Base-by-base conservation (phyloP, 2,329 filamentous ascomycete genomes). In the Paracoccidioides brasiliensis region DNA sequence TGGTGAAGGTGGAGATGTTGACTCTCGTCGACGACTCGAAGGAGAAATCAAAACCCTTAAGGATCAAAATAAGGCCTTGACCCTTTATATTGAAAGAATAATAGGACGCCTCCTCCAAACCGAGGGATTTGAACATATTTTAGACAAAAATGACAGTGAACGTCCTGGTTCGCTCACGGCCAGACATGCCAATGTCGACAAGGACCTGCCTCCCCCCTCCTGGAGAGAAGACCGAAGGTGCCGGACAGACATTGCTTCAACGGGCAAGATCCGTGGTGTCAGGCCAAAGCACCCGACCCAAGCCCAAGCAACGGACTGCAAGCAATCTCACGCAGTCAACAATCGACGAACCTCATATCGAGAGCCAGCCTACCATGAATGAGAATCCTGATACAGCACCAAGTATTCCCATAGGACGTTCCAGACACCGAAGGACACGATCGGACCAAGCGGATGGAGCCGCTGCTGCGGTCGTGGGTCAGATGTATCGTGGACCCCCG, bases 61-160 rank as follows among this genome's bases (percentile, higher is more conserved):
- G 73, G 91, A 95, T 69, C 85, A 95, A 75, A 97, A 98, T 77
- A 97, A 97, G 76, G 93, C 93, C 35, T 78, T 98, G 63, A 95
- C 90, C 30, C 78, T 97, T 61, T 98, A 98, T 75, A 96, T 98
- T 76, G 95, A 97, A 80, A 95, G 93, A 75, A 97, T 98, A 70
- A 95, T 98, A 69, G 93, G 93, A 70, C 86, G 93, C 56, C 81
- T 98, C 46, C 80, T 98, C 59, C 87, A 95, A 67, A 88, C 96
- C 72, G 87, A 95, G 66, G 90, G 95, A 62, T 97, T 95, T 63
- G 91, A 98, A 73, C 84, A 88, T 59, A 95, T 97, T 58, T 78
- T 96, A 43, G 89, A 95, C 68, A 86, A 88, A 69, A 87, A 85
- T 7, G 82, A 83, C 63, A 72, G 75, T 32, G 74, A 76, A 32